Base-by-base conservation (phyloP, 2,329 filamentous ascomycete genomes). In the Fusarium pseudograminearum region DNA sequence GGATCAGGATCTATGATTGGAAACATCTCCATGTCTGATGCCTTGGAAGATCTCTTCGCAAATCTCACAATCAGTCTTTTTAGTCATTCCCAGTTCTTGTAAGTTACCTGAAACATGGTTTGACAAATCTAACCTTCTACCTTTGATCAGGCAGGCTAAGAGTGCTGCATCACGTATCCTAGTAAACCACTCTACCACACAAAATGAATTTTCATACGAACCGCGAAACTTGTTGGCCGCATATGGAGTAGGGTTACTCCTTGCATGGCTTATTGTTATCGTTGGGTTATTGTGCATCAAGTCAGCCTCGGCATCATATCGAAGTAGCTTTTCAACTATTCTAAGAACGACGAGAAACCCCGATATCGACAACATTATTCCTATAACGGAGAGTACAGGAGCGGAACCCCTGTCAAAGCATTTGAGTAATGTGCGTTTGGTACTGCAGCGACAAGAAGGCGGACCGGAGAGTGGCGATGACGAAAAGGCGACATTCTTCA, bases 201-300 rank as follows among this genome's bases (percentile, higher is more conserved):
- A 68, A 11, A 69, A 57, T 1, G 64, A 16, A 2, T 68, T 30
- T 0, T 40, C n/a, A 0, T 69, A 68, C 11, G 33, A 50, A 5
- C 60, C 66, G 9, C 65, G 60, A 10, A 69, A 69, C 14, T 47
- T 69, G 2, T 44, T 52, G 0, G 65, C 57, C 3, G 64, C 66
- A 0, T 69, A 69, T 20, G 55, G 66, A 0, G 1, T 44, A 4
- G 51, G 65, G 0, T 0, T 46, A 1, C 1, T 61, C 0, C 16
- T 57, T n/a, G 24, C 52, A 4, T 1, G n/a, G 0, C 1, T 20
- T 2, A 22, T 67, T 0, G 57, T 54, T 3, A 7, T 44, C 0
- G 10, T 51, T 1, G 66, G 64, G 0, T 2, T 68, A 0, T 3
- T 65, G 1, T 69, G 64, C 6, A 68, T 69, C 4, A 52, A 47